phyloP scores from a whole-genome alignment of 1,284 basidiomycete genomes.

The Malassezia obtusa region DNA sequence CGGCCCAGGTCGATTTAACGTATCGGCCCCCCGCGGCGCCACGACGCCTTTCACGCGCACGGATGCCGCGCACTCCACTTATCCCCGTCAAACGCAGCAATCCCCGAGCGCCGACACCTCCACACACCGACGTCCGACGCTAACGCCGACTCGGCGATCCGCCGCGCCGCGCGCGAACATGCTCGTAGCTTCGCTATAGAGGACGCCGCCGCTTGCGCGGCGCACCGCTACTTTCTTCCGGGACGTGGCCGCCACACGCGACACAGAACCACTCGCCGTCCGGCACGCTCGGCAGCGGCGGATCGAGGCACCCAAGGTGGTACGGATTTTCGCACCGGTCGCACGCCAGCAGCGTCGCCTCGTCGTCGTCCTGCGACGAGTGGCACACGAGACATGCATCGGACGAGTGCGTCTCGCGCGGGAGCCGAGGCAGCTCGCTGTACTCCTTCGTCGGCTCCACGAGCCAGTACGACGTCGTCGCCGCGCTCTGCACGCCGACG shows the following conservation, averaged over 20 bases:
- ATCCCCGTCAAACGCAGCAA: too few species aligned
- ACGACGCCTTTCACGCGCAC: too few species aligned
- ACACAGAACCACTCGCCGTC: slow-evolving; percentile 55
- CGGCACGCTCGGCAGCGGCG: slow-evolving; percentile 66
- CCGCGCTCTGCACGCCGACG: slow-evolving; percentile 68
- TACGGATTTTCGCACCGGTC: slow-evolving; percentile 73
- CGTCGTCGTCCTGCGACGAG: slow-evolving; percentile 56
- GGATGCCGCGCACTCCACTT: too few species aligned
- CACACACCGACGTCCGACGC: too few species aligned
- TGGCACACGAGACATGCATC: slow-evolving; percentile 65
- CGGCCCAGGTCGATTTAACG: background rate
- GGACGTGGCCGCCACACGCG: slow-evolving; percentile 17
- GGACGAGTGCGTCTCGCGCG: slow-evolving; percentile 57
- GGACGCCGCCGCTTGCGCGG: slow-evolving; percentile 8
- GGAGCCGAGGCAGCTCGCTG: slow-evolving; percentile 38
- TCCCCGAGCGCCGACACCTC: too few species aligned
- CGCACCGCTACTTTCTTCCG: too few species aligned
- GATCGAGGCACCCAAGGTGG: slow-evolving; percentile 69
- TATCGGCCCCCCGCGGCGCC: too few species aligned
- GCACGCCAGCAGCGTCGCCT: slow-evolving; percentile 58
- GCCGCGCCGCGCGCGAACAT: too few species aligned
- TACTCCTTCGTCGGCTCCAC: slow-evolving; percentile 55
- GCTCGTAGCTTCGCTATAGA: too few species aligned
- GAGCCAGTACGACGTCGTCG: slow-evolving; percentile 68
- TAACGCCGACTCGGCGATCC: too few species aligned